Percentiles rank a stretch among this genome's conserved stretches.
These are phyloP conservation scores for Lasiodiplodia hormozganensis DNA, from an alignment of 2,329 filamentous ascomycete genomes.

Conservation along the genomic window DNA sequence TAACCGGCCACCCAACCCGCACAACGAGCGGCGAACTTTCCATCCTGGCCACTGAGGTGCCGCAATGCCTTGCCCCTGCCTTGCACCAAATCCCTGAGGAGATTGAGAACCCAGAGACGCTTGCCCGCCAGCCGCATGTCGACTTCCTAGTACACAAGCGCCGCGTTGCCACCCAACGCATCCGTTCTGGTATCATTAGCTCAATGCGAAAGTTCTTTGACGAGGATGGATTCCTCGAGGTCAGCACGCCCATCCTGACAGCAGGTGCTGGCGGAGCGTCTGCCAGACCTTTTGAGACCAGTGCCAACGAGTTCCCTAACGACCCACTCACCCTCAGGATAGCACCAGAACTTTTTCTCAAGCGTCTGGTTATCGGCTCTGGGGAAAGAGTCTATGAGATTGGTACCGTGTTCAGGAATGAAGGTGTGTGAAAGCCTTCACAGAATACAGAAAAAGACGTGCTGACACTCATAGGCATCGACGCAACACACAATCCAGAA, in stretches of 20 bases:
- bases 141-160: slow-evolving; percentile 80
- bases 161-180: slow-evolving; percentile 71
- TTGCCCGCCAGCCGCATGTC: slow-evolving; percentile 79
- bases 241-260: slow-evolving; percentile 88
- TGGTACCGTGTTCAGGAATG: slow-evolving; percentile 90
- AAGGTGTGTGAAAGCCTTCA: slow-evolving; percentile 62
- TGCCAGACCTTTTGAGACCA: slow-evolving; percentile 84
- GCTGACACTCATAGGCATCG: slow-evolving; percentile 58
- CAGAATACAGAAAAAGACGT: not conserved
- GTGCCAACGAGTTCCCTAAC: slow-evolving; percentile 76
- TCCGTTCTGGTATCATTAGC: slow-evolving; percentile 77
- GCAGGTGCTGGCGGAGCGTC: slow-evolving; percentile 84
- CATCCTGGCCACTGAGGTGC: slow-evolving; percentile 71
- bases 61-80: slow-evolving; percentile 76
- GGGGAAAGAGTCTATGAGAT: slow-evolving; percentile 93
- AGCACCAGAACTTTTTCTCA: slow-evolving; percentile 94
- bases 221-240: slow-evolving; percentile 77
- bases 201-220: slow-evolving; percentile 77
- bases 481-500: slow-evolving; percentile 93
- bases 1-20: slow-evolving; percentile 72
- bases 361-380: slow-evolving; percentile 87
- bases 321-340: slow-evolving; percentile 80
- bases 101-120: slow-evolving; percentile 73
- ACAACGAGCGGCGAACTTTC: slow-evolving; percentile 79
- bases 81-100: slow-evolving; percentile 78